Evolutionary conservation across 2,329 filamentous ascomycete species (phyloP).

Genomic region (Albifimbria verrucaria): DNA sequence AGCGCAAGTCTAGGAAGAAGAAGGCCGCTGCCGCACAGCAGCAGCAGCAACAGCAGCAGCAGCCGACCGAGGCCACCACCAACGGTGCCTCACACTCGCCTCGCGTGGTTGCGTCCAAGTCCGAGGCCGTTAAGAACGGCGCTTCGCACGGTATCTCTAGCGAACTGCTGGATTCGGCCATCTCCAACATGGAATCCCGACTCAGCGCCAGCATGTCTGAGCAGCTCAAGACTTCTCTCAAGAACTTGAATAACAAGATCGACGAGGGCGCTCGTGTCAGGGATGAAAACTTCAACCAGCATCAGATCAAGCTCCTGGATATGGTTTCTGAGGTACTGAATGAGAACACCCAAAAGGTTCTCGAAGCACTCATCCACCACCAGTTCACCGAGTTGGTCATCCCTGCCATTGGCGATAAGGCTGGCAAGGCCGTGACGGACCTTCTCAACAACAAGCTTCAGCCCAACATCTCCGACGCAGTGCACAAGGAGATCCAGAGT

Average conservation of each 20-base stretch:
- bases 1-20: slow-evolving; percentile 64
- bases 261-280: slow-evolving; percentile 60
- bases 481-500: slow-evolving; percentile 72
- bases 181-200: slow-evolving; percentile 50
- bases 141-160: slow-evolving; percentile 29
- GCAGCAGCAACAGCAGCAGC: slow-evolving; percentile 25
- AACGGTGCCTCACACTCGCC: slow-evolving; percentile 37
- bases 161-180: slow-evolving; percentile 52
- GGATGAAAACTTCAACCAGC: slow-evolving; percentile 49
- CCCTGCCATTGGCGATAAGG: slow-evolving; percentile 67
- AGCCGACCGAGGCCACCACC: slow-evolving; percentile 39
- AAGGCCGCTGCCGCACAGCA: slow-evolving; percentile 52
- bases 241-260: slow-evolving; percentile 59
- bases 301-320: slow-evolving; percentile 53
- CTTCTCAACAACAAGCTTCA: slow-evolving; percentile 68
- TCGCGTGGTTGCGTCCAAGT: slow-evolving; percentile 28
- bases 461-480: slow-evolving; percentile 58
- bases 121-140: slow-evolving; percentile 26
- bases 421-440: slow-evolving; percentile 66
- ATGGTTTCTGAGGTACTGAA: slow-evolving; percentile 59
- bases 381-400: slow-evolving; percentile 75
- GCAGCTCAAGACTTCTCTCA: slow-evolving; percentile 54
- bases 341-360: slow-evolving; percentile 65
- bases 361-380: slow-evolving; percentile 71
- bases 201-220: slow-evolving; percentile 47